Base-by-base conservation (phyloP, 1,139 yeast species). In the Debaryomyces robertsiae region DNA sequence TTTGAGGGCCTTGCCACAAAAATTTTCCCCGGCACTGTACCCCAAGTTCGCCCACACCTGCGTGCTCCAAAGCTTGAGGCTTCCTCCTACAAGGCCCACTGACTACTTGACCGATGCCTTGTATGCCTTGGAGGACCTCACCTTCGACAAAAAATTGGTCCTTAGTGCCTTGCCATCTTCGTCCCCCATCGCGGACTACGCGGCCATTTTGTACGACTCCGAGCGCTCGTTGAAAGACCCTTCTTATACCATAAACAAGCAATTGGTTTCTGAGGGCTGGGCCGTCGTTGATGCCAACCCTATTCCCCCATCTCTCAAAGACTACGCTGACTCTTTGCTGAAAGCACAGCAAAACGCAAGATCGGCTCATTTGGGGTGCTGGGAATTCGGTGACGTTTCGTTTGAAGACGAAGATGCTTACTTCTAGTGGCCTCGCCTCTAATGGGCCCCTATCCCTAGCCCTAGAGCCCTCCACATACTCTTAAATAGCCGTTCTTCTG, bases 381-480 rank as follows among this genome's bases (percentile, higher is more conserved):
- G 94, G 94, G 84, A 84, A 61, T 83, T 81, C 53, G 95, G 95
- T 39, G 93, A 85, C 56, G 78, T 84, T 38, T 73, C 84, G 15
- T 81, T 73, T 41, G 85, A 81, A 40, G 89, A 83, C 9, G 73
- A 69, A 22, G 65, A 58, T 18, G 14, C 36, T 7, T 16, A 25
- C 27, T n/a, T 33, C 9, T 25, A 33, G 36, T 25, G 6, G 5
- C 11, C 5, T 25, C 11, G 11, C 10, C 6, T n/a, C 9, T 16
- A 10, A 10, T 11, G 22, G 22, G 7, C 22, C 7, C 22, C 22
- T 19, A 7, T 10, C 29, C 15, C 15, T 15, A n/a, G n/a, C n/a
- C n/a, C n/a, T n/a, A n/a, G n/a, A n/a, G n/a, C n/a, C n/a, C n/a
- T 18, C 15, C n/a, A 33, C 13, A 33, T 33, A 33, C 23, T 25